phyloP scores from a whole-genome alignment of 768 basidiomycete genomes.

The Rhodotorula paludigena region DNA sequence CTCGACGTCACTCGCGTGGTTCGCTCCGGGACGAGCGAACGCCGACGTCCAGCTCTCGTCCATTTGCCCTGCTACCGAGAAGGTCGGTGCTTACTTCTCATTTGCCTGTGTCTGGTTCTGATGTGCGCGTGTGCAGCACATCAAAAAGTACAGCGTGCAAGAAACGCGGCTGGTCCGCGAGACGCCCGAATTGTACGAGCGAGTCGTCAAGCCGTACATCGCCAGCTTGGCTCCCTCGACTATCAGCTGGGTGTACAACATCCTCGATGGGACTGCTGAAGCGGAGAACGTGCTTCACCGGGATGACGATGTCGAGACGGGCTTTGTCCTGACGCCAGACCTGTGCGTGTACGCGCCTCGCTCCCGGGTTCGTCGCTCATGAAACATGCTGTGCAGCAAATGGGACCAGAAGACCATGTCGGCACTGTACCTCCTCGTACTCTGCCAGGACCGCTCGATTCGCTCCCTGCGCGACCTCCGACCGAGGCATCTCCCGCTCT shows the following conservation, averaged over 20 bases:
- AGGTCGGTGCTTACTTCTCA: constrained; percentile 9
- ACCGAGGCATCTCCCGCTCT: constrained; percentile 59
- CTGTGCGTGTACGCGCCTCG: constrained; percentile 48
- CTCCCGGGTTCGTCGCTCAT: too few relatives aligned
- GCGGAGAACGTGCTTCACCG: constrained; percentile 65
- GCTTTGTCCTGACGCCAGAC: constrained; percentile 81
- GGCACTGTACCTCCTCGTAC: constrained; percentile 77
- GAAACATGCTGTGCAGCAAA: constrained; percentile 53
- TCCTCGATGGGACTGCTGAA: constrained; percentile 72
- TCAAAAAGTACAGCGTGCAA: constrained; percentile 75
- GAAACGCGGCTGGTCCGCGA: constrained; percentile 68
- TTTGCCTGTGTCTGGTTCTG: background rate
- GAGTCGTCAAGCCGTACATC: constrained; percentile 74
- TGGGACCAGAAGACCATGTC: constrained; percentile 78
- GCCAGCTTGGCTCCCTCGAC: constrained; percentile 64
- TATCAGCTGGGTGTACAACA: constrained; percentile 84
- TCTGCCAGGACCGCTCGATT: constrained; percentile 61
- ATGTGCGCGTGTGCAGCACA: constrained; percentile 54
- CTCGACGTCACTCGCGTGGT: constrained; percentile 51
- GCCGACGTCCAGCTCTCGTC: constrained; percentile 78
- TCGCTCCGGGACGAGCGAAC: constrained; percentile 64
- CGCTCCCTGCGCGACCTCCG: constrained; percentile 72
- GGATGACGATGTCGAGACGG: constrained; percentile 51
- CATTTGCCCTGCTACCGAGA: constrained; percentile 79
- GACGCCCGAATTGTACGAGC: constrained; percentile 69